A percentile compares a stretch with the other conserved stretches of the same genome.
Evolutionary conservation across 2,329 filamentous ascomycete genomes (phyloP).

Genomic region (Triangularia verruculosa): DNA sequence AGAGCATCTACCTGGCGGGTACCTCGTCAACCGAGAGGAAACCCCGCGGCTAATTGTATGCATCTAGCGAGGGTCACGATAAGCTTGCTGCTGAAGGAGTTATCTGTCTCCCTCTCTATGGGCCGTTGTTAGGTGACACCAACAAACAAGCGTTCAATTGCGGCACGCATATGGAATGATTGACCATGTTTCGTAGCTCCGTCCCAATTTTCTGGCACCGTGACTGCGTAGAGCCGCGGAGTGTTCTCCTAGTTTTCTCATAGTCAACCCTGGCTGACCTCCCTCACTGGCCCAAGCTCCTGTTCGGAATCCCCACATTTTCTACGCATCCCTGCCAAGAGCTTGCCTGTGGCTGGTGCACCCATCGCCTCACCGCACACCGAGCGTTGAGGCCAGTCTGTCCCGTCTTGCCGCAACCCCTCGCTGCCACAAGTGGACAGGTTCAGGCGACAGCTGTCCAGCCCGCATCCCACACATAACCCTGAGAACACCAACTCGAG

Average conservation of each 20-base stretch:
- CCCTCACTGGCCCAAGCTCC: neutral
- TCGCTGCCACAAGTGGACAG: conserved; percentile 15
- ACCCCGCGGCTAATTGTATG: conserved; percentile 3
- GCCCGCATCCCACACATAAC: conserved; percentile 2
- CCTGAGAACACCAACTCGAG: neutral
- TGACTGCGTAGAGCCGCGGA: neutral
- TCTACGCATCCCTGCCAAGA: neutral
- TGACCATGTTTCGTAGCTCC: neutral
- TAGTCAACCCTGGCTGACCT: neutral
- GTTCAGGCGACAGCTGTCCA: conserved; percentile 1
- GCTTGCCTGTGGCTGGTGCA: neutral
- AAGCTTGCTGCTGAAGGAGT: no score
- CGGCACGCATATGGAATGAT: neutral
- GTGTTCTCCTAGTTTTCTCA: neutral
- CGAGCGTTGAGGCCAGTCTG: conserved; percentile 26
- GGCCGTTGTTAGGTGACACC: no score
- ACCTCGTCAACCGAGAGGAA: neutral
- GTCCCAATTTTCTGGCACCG: conserved; percentile 1
- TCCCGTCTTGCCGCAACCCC: conserved; percentile 16
- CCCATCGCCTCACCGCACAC: neutral
- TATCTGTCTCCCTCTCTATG: no score
- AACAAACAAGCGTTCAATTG: neutral
- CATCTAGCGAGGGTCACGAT: conserved; percentile 7
- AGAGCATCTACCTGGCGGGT: conserved; percentile 5
- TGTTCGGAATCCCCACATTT: neutral